phyloP scores from a whole-genome alignment of 169 alveolate genomes.

The Babesia caballi region DNA sequence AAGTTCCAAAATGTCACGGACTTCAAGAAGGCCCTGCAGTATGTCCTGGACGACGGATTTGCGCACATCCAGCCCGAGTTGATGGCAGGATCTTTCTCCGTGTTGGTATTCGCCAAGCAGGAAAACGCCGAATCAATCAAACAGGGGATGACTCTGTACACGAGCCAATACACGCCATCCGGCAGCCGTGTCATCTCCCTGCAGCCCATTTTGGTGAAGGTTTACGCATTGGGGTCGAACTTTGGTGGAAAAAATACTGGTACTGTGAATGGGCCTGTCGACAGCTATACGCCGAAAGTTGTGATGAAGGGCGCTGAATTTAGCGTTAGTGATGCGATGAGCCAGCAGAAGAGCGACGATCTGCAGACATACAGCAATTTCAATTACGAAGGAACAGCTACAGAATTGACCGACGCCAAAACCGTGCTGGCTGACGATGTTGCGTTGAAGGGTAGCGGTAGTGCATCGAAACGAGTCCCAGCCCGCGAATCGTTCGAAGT shows the following conservation, averaged over 20 bases:
- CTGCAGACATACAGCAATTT: too few relatives aligned
- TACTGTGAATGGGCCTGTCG: too few relatives aligned
- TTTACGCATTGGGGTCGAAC: background rate
- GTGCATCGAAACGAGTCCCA: background rate
- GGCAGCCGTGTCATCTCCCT: too few relatives aligned
- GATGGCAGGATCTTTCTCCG: background rate
- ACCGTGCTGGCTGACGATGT: background rate
- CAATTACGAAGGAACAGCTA: slow-evolving; percentile 3
- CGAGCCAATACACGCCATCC: background rate
- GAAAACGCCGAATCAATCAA: background rate
- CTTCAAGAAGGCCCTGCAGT: background rate
- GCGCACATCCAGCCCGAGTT: background rate
- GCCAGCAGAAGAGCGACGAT: too few relatives aligned
- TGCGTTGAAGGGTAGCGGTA: background rate
- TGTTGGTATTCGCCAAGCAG: background rate
- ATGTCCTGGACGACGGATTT: slow-evolving; percentile 21
- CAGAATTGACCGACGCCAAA: background rate
- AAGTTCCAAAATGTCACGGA: background rate
- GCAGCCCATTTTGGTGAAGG: background rate
- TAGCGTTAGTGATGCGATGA: too few relatives aligned
- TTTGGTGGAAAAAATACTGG: too few relatives aligned
- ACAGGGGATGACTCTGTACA: background rate
- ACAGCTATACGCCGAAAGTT: too few relatives aligned
- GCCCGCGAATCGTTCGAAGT: background rate
- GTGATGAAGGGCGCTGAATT: too few relatives aligned